phyloP scores from a whole-genome alignment of 192 early-diverging fungal genomes.

The Rhizoclosmatium sp. region DNA sequence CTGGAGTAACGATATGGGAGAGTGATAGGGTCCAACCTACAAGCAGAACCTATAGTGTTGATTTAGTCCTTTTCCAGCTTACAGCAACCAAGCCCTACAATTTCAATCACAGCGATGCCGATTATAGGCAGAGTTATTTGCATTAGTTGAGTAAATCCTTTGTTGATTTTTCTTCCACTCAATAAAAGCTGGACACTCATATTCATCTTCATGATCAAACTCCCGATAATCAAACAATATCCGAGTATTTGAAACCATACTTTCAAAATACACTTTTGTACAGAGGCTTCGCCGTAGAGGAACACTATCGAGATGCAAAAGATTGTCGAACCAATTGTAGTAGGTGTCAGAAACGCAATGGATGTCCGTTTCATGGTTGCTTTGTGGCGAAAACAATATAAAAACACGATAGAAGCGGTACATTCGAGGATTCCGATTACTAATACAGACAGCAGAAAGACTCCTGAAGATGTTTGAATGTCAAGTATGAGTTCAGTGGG shows the following conservation, averaged over 20 bases:
- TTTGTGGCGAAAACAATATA: background rate
- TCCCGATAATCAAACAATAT: background rate
- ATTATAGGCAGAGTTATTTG: background rate
- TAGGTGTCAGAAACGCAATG: background rate
- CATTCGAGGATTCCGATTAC: background rate
- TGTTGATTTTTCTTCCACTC: constrained; percentile 6
- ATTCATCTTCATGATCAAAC: background rate
- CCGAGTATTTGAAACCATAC: background rate
- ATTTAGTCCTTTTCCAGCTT: too few species aligned
- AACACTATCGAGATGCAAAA: background rate
- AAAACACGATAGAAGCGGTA: background rate
- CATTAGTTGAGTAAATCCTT: background rate
- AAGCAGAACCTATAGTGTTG: too few species aligned
- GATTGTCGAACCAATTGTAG: background rate
- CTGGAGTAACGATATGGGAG: too few species aligned
- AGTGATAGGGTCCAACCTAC: too few species aligned
- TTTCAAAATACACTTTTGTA: background rate
- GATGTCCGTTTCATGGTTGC: background rate
- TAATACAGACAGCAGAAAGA: background rate
- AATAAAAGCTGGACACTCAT: background rate
- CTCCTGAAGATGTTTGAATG: background rate
- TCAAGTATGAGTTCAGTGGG: background rate
- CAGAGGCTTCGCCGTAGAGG: background rate
- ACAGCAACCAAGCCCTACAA: too few species aligned
- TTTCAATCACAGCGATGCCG: background rate